Conservation (phyloP, 1,139 yeast species). For the Saccharomycopsis hybrid region DNA sequence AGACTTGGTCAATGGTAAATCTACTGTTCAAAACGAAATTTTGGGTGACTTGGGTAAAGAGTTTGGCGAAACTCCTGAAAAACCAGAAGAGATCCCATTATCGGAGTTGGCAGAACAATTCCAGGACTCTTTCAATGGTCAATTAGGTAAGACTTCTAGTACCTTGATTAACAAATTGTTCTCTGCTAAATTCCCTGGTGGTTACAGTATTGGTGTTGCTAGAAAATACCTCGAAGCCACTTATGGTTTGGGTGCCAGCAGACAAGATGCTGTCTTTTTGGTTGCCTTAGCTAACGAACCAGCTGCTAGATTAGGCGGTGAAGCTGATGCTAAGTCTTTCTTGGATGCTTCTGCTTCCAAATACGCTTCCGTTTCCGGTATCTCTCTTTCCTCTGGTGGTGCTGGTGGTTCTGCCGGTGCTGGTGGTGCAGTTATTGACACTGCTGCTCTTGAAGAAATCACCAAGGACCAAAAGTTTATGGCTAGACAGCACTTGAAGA, state of each 20-base stretch:
- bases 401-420: conserved; percentile 48
- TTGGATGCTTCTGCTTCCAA: conserved; percentile 77
- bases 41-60: conserved; percentile 98
- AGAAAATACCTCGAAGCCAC: conserved; percentile 86
- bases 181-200: conserved; percentile 99
- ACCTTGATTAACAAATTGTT: conserved; percentile 85
- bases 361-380: conserved; percentile 78
- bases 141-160: conserved; percentile 87
- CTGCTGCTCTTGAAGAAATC: conserved; percentile 93
- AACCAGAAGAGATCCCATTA: conserved; percentile 96
- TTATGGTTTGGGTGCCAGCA: conserved; percentile 88
- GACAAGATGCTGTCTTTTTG: conserved; percentile 87
- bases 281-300: conserved; percentile 87
- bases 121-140: conserved; percentile 85
- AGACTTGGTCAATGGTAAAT: conserved; percentile 96
- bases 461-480: conserved; percentile 83
- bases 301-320: conserved; percentile 76
- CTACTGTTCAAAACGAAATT: conserved; percentile 96
- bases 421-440: conserved; percentile 87
- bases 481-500: conserved; percentile 94
- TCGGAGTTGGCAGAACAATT: conserved; percentile 92
- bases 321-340: conserved; percentile 83
- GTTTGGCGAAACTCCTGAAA: conserved; percentile 95
- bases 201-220: conserved; percentile 85
- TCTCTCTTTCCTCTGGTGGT: conserved; percentile 64